These are phyloP conservation scores for Trichoderma reesei DNA, from an alignment of 495 filamentous ascomycete species.

Conservation along the genomic window DNA sequence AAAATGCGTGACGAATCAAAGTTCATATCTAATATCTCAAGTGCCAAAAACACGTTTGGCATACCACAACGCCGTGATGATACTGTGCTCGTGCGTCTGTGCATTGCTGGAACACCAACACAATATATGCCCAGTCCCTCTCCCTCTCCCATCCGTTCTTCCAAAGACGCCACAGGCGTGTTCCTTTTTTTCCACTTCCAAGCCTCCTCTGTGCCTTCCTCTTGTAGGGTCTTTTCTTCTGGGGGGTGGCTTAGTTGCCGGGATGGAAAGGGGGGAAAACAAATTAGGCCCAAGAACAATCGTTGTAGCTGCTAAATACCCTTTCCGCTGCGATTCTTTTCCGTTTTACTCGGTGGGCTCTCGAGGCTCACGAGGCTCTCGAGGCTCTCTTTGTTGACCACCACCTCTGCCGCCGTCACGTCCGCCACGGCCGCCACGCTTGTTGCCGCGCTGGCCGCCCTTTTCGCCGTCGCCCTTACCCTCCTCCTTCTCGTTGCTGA, in stretches of 20 bases:
- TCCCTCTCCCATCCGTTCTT: constrained; percentile 1
- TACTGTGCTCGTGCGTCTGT: constrained; percentile 3
- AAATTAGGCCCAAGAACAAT: background rate
- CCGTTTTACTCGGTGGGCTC: constrained; percentile 23
- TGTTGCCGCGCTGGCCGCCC: constrained; percentile 28
- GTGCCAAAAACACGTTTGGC: constrained; percentile 2
- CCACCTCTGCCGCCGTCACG: constrained; percentile 30
- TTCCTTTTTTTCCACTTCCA: background rate
- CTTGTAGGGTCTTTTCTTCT: background rate
- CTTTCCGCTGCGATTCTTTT: background rate
- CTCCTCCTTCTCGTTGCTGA: constrained; percentile 46
- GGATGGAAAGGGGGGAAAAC: background rate
- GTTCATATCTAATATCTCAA: constrained; percentile 8
- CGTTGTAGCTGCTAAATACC: background rate
- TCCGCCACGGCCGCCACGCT: constrained; percentile 34
- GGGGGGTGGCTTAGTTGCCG: background rate
- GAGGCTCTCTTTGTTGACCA: constrained; percentile 25
- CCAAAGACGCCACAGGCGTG: background rate
- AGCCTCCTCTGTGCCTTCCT: background rate
- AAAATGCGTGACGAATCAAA: constrained; percentile 5
- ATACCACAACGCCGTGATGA: constrained; percentile 8
- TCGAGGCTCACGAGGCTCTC: constrained; percentile 27
- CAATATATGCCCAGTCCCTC: background rate
- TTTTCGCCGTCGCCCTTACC: constrained; percentile 34
- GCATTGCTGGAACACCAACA: background rate